phyloP scores from a whole-genome alignment of 495 filamentous ascomycete genomes.

The Tuber indicum region DNA sequence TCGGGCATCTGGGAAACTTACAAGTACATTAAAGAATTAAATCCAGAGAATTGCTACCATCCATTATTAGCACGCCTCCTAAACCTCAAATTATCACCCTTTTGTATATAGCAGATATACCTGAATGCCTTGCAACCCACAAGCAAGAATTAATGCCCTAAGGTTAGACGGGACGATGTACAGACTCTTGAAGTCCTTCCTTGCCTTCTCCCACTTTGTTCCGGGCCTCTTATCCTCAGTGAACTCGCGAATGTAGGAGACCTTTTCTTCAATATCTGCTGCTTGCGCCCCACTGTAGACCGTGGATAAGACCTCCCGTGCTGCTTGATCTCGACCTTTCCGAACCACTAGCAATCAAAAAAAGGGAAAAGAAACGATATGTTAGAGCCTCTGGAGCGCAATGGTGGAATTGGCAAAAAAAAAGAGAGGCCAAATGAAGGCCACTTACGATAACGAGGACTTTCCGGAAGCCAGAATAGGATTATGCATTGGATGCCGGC shows the following conservation, averaged over 20 bases:
- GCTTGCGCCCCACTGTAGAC: conserved; percentile 28
- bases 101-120: background rate
- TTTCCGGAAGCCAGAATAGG: conserved; percentile 50
- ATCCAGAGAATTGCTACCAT: conserved; percentile 75
- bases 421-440: too few species aligned
- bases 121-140: conserved; percentile 42
- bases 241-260: conserved; percentile 42
- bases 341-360: conserved; percentile 15
- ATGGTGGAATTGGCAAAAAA: background rate
- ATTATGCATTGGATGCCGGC: conserved; percentile 47
- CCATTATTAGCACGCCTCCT: background rate
- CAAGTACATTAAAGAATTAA: conserved; percentile 94
- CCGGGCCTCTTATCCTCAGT: conserved; percentile 47
- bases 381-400: background rate
- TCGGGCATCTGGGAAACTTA: background rate
- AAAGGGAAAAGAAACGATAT: background rate
- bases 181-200: conserved; percentile 46
- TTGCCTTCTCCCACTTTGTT: conserved; percentile 45
- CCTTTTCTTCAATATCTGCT: conserved; percentile 28
- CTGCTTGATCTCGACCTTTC: conserved; percentile 20
- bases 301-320: conserved; percentile 20
- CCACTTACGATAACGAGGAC: conserved; percentile 45
- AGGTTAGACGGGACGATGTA: conserved; percentile 47
- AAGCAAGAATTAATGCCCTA: conserved; percentile 50
- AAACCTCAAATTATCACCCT: background rate